These are phyloP conservation scores for Metarhizium sp. DNA, from an alignment of 2,329 filamentous ascomycete genomes.

Conservation along the genomic window DNA sequence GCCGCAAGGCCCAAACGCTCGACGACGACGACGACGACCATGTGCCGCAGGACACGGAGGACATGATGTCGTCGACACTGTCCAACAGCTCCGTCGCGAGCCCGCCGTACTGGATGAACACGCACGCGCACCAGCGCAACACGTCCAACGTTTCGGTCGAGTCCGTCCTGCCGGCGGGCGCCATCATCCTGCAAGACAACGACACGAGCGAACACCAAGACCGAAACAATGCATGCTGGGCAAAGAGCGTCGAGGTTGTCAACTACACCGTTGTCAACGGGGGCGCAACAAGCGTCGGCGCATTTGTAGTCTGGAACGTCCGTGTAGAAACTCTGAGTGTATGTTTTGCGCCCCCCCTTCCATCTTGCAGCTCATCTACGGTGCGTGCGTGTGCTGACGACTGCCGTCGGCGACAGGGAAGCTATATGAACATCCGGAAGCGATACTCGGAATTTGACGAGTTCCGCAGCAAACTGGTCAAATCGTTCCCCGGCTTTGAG, in stretches of 20 bases:
- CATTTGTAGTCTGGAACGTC: slow-evolving; percentile 93
- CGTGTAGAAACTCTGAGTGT: slow-evolving; percentile 78
- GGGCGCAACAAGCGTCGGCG: slow-evolving; percentile 55
- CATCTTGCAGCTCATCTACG: not conserved
- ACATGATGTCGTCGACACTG: slow-evolving; percentile 12
- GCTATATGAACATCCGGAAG: slow-evolving; percentile 53
- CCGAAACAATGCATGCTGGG: slow-evolving; percentile 53
- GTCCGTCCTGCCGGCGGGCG: slow-evolving; percentile 39
- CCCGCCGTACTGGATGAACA: slow-evolving; percentile 36
- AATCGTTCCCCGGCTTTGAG: slow-evolving; percentile 75
- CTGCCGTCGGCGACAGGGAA: slow-evolving; percentile 32
- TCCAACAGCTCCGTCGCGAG: slow-evolving; percentile 23
- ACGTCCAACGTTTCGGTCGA: slow-evolving; percentile 38
- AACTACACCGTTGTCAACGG: slow-evolving; percentile 49
- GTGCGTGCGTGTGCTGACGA: not conserved
- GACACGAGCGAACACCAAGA: slow-evolving; percentile 42
- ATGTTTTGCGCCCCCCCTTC: slow-evolving; percentile 21
- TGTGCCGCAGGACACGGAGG: not conserved
- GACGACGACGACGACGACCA: slow-evolving; percentile 5
- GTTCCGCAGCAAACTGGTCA: slow-evolving; percentile 61
- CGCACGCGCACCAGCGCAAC: slow-evolving; percentile 24
- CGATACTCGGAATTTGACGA: slow-evolving; percentile 93
- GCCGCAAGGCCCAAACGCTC: slow-evolving; percentile 7
- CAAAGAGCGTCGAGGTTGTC: slow-evolving; percentile 50
- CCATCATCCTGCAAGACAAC: slow-evolving; percentile 55